These are phyloP conservation scores for Thelephora aurantiotincta DNA, from an alignment of 768 basidiomycete species.

Conservation along the genomic window DNA sequence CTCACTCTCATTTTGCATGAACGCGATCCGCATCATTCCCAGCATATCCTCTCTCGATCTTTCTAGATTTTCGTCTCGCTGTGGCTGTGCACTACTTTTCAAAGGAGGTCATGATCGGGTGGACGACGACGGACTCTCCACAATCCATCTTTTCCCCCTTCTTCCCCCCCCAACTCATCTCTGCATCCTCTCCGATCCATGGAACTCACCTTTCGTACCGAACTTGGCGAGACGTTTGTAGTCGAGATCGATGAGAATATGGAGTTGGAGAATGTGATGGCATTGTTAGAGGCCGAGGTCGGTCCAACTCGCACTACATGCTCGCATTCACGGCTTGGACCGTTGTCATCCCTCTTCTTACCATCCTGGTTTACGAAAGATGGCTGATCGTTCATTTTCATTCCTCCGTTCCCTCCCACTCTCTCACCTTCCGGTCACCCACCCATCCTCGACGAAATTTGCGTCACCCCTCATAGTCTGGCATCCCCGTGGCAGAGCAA, in stretches of 20 bases:
- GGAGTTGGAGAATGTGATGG: slow-evolving; percentile 88
- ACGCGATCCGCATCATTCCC: not conserved
- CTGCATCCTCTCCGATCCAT: slow-evolving; percentile 20
- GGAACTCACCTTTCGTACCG: slow-evolving; percentile 61
- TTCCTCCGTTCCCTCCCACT: not conserved
- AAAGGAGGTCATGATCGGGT: not conserved
- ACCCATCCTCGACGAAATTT: not conserved
- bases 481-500: slow-evolving; percentile 60
- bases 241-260: slow-evolving; percentile 84
- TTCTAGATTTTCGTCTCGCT: not conserved
- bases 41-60: not conserved
- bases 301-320: slow-evolving; percentile 14
- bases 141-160: not conserved
- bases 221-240: slow-evolving; percentile 44
- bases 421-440: not conserved
- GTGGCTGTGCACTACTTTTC: not conserved
- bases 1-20: no score
- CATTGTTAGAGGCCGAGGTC: slow-evolving; percentile 91
- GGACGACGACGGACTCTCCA: not conserved
- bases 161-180: not conserved
- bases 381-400: not conserved
- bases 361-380: not conserved
- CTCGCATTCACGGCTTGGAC: not conserved
- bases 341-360: not conserved
- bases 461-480: slow-evolving; percentile 35